Base-by-base conservation (phyloP, 2,329 filamentous ascomycete species). In the Penicillium vulpinum region DNA sequence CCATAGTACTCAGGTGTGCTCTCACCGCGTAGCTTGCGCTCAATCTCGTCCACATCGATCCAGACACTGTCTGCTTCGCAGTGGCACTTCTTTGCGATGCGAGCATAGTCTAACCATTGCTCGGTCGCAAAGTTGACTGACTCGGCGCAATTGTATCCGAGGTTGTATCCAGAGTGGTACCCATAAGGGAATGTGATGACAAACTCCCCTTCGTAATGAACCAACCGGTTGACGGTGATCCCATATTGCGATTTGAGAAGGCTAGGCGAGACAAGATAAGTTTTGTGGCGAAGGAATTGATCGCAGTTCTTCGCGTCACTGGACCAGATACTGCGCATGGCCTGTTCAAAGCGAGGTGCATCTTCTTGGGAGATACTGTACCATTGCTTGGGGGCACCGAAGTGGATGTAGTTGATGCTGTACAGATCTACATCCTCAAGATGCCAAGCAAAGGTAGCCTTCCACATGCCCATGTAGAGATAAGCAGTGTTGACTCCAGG, bases 371-470 rank as follows among this genome's bases (percentile, higher is more conserved):
- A 96, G 63, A 99, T 97, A 75, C 92, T 97, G 78, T 99, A 99
- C 94, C 94, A 99, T 74, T 99, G 94, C 77, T 99, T 99, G 0
- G 94, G 94, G 1, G 94, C 94, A 53, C 94, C 94, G 73, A 99
- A 99, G 71, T 99, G 94, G 58, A 99, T 92, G 74, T 97, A 99
- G 78, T 99, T 99, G 82, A 99, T 99, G 73, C 92, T 97, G 85
- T 99, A 99, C 5, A 99, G 84, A 78, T 99, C 94, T 40, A 99
- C 93, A 72, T 99, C 94, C 73, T 99, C 94, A 51, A 99, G 79
- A 83, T 99, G 94, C 94, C 94, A 99, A 9, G 94, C 94, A 73
- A 99, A 99, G 0, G 94, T 97, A 13, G 94, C 93, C 75, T 97
- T 97, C 94, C 94, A 99, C 94, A 99, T 99, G 41, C 94, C 94